A percentile compares a stretch with the other conserved stretches of the same genome.
These are phyloP conservation scores for Curvularia spicifera DNA, from an alignment of 2,329 filamentous ascomycete genomes.

Conservation along the genomic window DNA sequence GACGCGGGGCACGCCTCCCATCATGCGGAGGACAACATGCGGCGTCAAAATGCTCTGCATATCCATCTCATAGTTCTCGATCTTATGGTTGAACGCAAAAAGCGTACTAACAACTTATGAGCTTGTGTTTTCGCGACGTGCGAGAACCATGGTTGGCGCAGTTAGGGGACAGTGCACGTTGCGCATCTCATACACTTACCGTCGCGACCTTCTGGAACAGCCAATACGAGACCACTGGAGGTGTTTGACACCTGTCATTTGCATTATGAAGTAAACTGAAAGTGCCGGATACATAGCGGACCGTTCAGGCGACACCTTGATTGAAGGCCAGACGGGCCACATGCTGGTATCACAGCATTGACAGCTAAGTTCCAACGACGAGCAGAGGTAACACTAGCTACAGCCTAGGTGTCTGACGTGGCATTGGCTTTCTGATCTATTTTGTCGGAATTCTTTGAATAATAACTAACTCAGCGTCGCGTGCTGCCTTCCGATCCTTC, in stretches of 20 bases:
- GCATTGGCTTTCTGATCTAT: conserved; percentile 16
- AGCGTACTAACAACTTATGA: conserved; percentile 1
- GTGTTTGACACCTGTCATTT: conserved; percentile 23
- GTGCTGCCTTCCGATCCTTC: neutral
- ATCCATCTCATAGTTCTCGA: neutral
- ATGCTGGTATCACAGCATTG: conserved; percentile 42
- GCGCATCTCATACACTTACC: conserved; percentile 38
- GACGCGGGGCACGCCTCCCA: neutral
- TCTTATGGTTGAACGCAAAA: neutral
- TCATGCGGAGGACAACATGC: neutral
- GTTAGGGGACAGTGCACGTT: conserved; percentile 37
- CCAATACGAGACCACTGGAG: conserved; percentile 26
- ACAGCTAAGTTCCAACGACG: conserved; percentile 20
- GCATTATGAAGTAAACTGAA: conserved; percentile 30
- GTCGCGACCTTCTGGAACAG: conserved; percentile 33
- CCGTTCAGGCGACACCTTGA: conserved; percentile 32
- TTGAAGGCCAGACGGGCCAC: conserved; percentile 21
- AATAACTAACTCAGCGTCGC: conserved; percentile 26
- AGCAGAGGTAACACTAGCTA: conserved; percentile 30
- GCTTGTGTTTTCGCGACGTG: conserved; percentile 26
- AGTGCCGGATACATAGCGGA: conserved; percentile 22
- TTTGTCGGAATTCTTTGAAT: conserved; percentile 5
- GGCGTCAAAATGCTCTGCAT: neutral
- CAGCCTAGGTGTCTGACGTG: conserved; percentile 31
- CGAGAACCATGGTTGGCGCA: conserved; percentile 17